Evolutionary conservation across 192 early-diverging fungal species (phyloP), one percentile per base, ranked within the genome.

Genomic region (Jimgerdemannia flammicorona): DNA sequence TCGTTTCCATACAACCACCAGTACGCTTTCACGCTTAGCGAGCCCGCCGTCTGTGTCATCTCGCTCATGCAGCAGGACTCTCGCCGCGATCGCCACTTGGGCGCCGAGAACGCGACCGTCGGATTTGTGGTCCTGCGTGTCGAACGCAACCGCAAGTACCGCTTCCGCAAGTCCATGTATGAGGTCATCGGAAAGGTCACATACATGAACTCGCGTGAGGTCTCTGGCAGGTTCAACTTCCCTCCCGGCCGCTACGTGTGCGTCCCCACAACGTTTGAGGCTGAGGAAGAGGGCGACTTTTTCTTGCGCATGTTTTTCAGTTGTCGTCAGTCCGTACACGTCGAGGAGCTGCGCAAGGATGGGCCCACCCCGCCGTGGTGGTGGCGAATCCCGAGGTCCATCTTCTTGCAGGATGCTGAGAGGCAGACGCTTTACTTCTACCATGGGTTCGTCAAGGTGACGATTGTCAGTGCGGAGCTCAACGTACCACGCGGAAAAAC

Each of bases 1-100:
- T 80, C 79, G 3, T 87, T 86, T 69, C 65, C 73, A 43, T 44
- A 79, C 19, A 86, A 86, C 70, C 84, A 83, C 43, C 85, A 86
- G 70, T 86, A 72, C 71, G 19, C 76, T 3, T 70, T 86, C 63
- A 40, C 44, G 43, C 43, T 78, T 18, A 10, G 43, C 14, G 63
- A 71, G 19, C 67, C 74, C 40, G 73, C 70, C 19, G 72, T 44
- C 41, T 40, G 85, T 17, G 70, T 86, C 54, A 74, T 86, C 44
- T 73, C 72, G 19, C 66, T 86, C 11, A 86, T 86, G 79, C 85
- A 86, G 74, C 64, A 75, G 54, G 81, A 86, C 75, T 19, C 72
- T 54, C 72, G 70, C 40, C 43, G 41, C 40, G 18, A 41, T n/a
- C 39, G 74, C 7, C 14, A 20, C 0, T n/a, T 6, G 0, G 71